Evolutionary conservation across 2,329 filamentous ascomycete species (phyloP).

Genomic region (Stemphylium vesicarium): DNA sequence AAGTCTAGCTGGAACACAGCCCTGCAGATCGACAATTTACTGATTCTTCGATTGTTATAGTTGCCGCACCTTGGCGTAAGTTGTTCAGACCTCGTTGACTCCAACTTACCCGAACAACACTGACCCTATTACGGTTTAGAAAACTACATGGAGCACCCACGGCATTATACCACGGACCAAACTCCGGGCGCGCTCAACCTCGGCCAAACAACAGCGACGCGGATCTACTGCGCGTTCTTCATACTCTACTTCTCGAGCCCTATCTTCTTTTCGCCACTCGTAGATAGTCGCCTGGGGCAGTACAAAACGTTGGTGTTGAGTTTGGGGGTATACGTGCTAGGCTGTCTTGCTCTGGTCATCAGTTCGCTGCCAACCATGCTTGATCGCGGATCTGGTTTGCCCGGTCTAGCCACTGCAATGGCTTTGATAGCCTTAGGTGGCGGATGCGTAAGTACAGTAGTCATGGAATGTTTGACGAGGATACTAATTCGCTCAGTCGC

Average conservation of each 20-base stretch:
- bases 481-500: slow-evolving; percentile 23
- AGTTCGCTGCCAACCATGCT: slow-evolving; percentile 28
- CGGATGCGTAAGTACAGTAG: slow-evolving; percentile 34
- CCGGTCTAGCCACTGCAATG: slow-evolving; percentile 39
- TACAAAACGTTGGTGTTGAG: slow-evolving; percentile 46
- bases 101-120: neutral
- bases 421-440: slow-evolving; percentile 49
- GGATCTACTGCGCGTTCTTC: slow-evolving; percentile 63
- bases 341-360: slow-evolving; percentile 29
- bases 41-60: slow-evolving; percentile 4
- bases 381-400: slow-evolving; percentile 31
- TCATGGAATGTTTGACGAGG: neutral
- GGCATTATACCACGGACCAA: slow-evolving; percentile 27
- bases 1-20: neutral
- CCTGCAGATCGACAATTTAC: slow-evolving; percentile 9
- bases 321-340: slow-evolving; percentile 36
- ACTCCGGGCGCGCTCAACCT: slow-evolving; percentile 46
- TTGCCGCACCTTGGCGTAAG: slow-evolving; percentile 44
- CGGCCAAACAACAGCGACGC: slow-evolving; percentile 54
- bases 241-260: slow-evolving; percentile 56
- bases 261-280: slow-evolving; percentile 44
- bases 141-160: slow-evolving; percentile 53
- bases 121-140: slow-evolving; percentile 34
- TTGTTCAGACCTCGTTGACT: neutral
- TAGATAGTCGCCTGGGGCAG: slow-evolving; percentile 50